These are phyloP conservation scores for Pseudonitzschia multiseries DNA, from an alignment of 108 stramenopile species.

Conservation along the genomic window DNA sequence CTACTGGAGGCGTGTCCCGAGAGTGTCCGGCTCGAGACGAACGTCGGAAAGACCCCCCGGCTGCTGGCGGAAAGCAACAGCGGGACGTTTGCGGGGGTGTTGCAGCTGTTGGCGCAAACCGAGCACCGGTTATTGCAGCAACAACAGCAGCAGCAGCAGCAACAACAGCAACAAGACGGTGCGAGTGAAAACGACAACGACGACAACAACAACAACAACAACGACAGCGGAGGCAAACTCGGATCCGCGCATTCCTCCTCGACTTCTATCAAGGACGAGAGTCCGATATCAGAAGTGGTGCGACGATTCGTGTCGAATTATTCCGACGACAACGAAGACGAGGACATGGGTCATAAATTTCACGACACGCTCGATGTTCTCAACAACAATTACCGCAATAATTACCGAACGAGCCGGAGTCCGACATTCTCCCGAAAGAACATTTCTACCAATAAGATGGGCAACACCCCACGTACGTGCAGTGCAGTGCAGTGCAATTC, in stretches of 20 bases:
- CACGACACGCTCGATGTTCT: background rate
- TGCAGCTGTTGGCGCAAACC: constrained; percentile 34
- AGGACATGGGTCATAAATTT: background rate
- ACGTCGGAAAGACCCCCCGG: constrained; percentile 43
- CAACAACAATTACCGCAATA: background rate
- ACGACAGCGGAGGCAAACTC: background rate
- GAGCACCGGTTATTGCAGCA: constrained; percentile 1
- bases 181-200: too few relatives aligned
- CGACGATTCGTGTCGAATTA: too few relatives aligned
- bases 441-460: constrained; percentile 36
- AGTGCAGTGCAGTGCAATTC: too few relatives aligned
- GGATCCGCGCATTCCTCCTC: background rate
- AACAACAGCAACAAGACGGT: background rate
- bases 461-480: constrained; percentile 48
- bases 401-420: background rate
- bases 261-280: background rate
- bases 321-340: background rate
- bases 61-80: constrained; percentile 46
- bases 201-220: background rate
- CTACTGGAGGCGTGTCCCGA: constrained; percentile 43
- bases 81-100: constrained; percentile 40
- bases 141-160: background rate
- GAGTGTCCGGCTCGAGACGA: constrained; percentile 24
- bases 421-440: background rate
- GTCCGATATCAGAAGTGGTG: too few relatives aligned